A percentile compares a stretch with the other conserved stretches of the same genome.
These are phyloP conservation scores for Nematodospora valgi DNA, from an alignment of 805 yeast genomes.

Conservation along the genomic window DNA sequence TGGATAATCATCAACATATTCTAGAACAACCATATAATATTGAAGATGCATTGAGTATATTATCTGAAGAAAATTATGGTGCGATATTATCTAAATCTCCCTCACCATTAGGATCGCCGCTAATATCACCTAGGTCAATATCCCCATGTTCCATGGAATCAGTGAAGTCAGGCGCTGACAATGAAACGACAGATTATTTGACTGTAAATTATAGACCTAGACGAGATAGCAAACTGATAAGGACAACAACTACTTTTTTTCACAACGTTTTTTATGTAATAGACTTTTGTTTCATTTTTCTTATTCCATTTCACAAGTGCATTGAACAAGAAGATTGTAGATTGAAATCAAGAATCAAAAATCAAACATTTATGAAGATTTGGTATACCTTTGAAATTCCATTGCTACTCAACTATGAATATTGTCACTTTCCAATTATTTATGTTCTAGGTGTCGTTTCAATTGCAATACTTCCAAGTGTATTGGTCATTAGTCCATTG, in stretches of 20 bases:
- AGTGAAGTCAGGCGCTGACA: too few species aligned
- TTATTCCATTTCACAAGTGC: constrained; percentile 13
- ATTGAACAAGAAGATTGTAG: constrained; percentile 4
- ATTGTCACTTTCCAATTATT: constrained; percentile 12
- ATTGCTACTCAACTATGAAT: constrained; percentile 15
- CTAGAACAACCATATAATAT: constrained; percentile 16
- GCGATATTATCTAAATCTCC: constrained; percentile 4
- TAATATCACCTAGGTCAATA: not conserved
- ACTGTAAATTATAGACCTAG: too few species aligned
- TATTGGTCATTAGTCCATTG: not conserved
- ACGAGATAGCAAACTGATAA: too few species aligned
- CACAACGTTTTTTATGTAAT: constrained; percentile 10
- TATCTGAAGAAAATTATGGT: constrained; percentile 16
- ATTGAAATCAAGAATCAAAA: constrained; percentile 4
- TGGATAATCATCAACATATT: constrained; percentile 2
- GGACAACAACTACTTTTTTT: too few species aligned
- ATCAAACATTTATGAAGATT: not conserved
- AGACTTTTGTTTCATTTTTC: constrained; percentile 11
- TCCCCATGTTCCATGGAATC: too few species aligned
- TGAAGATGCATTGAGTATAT: constrained; percentile 21
- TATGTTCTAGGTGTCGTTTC: not conserved
- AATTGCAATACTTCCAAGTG: not conserved
- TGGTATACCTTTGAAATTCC: constrained; percentile 20
- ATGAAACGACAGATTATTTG: too few species aligned
- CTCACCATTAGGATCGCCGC: not conserved